Conservation (phyloP, 192 early-diverging fungal species). For the Linderina pennispora region DNA sequence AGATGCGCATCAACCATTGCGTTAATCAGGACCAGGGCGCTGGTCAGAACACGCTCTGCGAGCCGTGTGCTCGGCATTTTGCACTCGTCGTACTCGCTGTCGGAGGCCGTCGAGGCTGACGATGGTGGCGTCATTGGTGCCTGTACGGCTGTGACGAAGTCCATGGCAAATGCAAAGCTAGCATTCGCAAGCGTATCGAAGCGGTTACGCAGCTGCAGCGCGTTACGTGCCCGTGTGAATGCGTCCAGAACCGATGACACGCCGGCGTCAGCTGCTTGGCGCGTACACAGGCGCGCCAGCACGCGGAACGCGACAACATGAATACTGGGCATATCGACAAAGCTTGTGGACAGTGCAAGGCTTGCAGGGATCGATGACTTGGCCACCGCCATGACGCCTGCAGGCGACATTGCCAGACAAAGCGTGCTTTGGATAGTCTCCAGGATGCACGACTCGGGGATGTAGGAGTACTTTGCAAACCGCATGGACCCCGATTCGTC, state of each 20-base stretch:
- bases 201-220: slow-evolving; percentile 25
- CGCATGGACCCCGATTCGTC: background rate
- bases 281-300: slow-evolving; percentile 29
- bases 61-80: background rate
- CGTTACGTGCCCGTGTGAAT: slow-evolving; percentile 19
- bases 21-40: slow-evolving; percentile 26
- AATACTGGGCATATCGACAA: slow-evolving; percentile 4
- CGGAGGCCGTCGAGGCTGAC: background rate
- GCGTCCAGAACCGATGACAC: slow-evolving; percentile 24
- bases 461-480: slow-evolving; percentile 24
- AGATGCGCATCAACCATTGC: slow-evolving; percentile 24
- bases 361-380: slow-evolving; percentile 32
- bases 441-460: slow-evolving; percentile 6
- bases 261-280: slow-evolving; percentile 31
- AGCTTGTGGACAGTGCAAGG: slow-evolving; percentile 11
- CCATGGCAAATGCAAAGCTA: slow-evolving; percentile 11
- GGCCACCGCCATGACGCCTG: slow-evolving; percentile 22
- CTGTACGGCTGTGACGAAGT: too few species aligned
- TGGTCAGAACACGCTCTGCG: slow-evolving; percentile 14
- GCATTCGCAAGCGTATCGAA: slow-evolving; percentile 37
- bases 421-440: slow-evolving; percentile 26
- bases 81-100: background rate
- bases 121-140: too few species aligned
- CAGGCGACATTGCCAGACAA: slow-evolving; percentile 22
- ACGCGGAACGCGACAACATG: slow-evolving; percentile 14